phyloP scores from a whole-genome alignment of 768 basidiomycete species.

The Pholiota microspora region DNA sequence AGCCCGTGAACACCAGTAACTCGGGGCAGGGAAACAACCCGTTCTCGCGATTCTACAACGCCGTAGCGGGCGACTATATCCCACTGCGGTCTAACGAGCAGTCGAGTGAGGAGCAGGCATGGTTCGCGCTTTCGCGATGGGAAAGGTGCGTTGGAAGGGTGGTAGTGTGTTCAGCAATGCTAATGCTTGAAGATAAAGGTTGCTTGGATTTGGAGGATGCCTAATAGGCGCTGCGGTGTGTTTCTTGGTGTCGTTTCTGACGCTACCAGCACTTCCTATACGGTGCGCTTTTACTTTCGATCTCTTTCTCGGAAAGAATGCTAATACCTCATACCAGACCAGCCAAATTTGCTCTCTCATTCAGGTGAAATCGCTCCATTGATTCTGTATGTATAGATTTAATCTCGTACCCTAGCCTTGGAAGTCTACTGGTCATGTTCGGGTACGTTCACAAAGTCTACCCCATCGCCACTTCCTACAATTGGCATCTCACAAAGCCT shows the following conservation, averaged over 20 bases:
- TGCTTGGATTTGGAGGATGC: slow-evolving; percentile 90
- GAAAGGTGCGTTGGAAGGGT: slow-evolving; percentile 59
- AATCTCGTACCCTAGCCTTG: too few relatives aligned
- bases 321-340: too few relatives aligned
- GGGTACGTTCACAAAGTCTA: too few relatives aligned
- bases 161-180: background rate
- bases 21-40: slow-evolving; percentile 45
- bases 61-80: slow-evolving; percentile 83
- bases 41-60: slow-evolving; percentile 85
- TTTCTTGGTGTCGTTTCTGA: slow-evolving; percentile 89
- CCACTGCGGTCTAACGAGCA: slow-evolving; percentile 80
- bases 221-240: slow-evolving; percentile 89
- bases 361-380: slow-evolving; percentile 50
- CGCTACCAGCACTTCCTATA: slow-evolving; percentile 54
- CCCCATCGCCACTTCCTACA: too few relatives aligned
- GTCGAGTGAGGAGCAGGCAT: slow-evolving; percentile 94
- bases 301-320: too few relatives aligned
- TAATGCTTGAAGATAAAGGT: slow-evolving; percentile 37
- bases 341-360: slow-evolving; percentile 87
- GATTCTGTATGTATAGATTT: too few relatives aligned
- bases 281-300: slow-evolving; percentile 27
- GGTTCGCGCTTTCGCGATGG: slow-evolving; percentile 91
- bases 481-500: background rate
- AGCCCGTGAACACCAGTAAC: slow-evolving; percentile 32
- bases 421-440: slow-evolving; percentile 93